Conservation (phyloP, 1,284 basidiomycete species). For the Gomphus bonarii region DNA sequence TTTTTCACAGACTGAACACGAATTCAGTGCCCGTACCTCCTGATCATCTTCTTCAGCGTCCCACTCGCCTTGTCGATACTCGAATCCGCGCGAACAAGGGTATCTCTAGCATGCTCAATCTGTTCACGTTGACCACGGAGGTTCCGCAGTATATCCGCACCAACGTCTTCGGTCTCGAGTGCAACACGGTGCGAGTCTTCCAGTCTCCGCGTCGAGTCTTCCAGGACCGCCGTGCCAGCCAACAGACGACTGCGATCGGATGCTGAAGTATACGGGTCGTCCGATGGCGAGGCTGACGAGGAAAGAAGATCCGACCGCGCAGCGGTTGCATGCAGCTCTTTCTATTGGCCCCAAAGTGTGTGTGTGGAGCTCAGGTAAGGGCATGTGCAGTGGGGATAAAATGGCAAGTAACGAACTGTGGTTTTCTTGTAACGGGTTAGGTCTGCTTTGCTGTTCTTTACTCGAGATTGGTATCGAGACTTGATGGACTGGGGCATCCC, state of each 20-base stretch:
- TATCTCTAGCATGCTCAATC: slow-evolving; percentile 89
- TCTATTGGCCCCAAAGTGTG: slow-evolving; percentile 23
- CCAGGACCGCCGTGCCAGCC: slow-evolving; percentile 61
- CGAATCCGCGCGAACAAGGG: slow-evolving; percentile 62
- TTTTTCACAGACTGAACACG: no score
- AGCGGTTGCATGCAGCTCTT: slow-evolving; percentile 47
- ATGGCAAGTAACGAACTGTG: no score
- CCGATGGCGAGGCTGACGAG: slow-evolving; percentile 47
- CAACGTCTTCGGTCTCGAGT: slow-evolving; percentile 93
- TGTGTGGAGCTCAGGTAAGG: no score
- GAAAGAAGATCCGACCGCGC: slow-evolving; percentile 51
- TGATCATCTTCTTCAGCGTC: slow-evolving; percentile 69
- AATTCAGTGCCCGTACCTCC: slow-evolving; percentile 39
- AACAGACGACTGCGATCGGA: slow-evolving; percentile 73
- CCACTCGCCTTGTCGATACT: slow-evolving; percentile 65
- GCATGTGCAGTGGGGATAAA: no score
- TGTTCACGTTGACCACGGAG: slow-evolving; percentile 87
- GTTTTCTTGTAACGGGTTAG: slow-evolving; percentile 73
- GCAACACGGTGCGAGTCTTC: slow-evolving; percentile 90
- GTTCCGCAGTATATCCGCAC: slow-evolving; percentile 85
- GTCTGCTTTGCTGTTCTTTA: slow-evolving; percentile 62
- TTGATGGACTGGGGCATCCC: slow-evolving; percentile 84
- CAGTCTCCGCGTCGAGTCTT: slow-evolving; percentile 73
- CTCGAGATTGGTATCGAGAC: slow-evolving; percentile 61
- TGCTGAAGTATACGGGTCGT: slow-evolving; percentile 59